Conservation (phyloP, 495 filamentous ascomycete species). For the Aspergillus coremiiformis region DNA sequence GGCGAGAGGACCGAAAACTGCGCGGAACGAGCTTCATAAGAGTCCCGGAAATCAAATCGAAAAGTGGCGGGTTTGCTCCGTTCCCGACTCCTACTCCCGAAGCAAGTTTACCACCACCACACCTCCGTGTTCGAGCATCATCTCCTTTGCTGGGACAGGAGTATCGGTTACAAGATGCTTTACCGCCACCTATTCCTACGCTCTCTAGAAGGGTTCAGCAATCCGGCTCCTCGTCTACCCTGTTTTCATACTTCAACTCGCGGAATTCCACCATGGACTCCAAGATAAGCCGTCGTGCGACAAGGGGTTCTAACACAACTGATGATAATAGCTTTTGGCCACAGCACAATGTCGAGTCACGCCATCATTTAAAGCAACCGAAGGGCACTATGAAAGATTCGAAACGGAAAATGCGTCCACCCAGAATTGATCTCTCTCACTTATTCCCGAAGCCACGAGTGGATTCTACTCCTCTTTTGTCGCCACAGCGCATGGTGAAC, state of each 20-base stretch:
- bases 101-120: conserved; percentile 15
- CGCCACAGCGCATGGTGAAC: conserved; percentile 39
- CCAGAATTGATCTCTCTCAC: conserved; percentile 38
- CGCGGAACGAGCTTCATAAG: conserved; percentile 26
- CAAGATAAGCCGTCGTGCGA: not conserved
- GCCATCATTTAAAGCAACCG: conserved; percentile 19
- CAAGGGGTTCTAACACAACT: not conserved
- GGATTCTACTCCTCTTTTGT: conserved; percentile 28
- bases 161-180: conserved; percentile 23
- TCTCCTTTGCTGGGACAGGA: conserved; percentile 37
- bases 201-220: conserved; percentile 29
- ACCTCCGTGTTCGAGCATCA: conserved; percentile 38
- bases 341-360: conserved; percentile 14
- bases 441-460: conserved; percentile 41
- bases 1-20: conserved; percentile 17
- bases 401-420: conserved; percentile 36
- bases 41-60: conserved; percentile 22
- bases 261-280: conserved; percentile 21
- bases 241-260: conserved; percentile 34
- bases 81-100: conserved; percentile 23
- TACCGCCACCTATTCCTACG: conserved; percentile 20
- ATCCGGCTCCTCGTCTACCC: conserved; percentile 29
- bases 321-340: not conserved
- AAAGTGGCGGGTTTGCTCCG: conserved; percentile 16
- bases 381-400: conserved; percentile 27